Evolutionary conservation across 768 basidiomycete species (phyloP), one percentile per base, ranked within the genome.

Genomic region (Boletales sp.): DNA sequence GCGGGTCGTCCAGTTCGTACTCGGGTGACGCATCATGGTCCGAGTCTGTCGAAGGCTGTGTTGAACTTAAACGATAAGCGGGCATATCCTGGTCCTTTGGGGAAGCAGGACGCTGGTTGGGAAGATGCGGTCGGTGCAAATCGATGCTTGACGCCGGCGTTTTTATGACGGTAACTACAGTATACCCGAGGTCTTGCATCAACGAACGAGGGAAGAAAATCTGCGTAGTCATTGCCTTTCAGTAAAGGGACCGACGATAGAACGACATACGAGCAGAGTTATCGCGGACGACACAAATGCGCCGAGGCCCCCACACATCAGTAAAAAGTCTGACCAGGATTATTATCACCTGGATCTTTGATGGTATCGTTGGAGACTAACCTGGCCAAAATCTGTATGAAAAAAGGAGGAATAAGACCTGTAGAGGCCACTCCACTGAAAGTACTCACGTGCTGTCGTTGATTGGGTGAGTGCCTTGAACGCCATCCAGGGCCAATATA

Each of bases 161-260:
- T 58, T 71, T 74, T 45, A 51, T 56, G 40, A 62, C 50, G 15
- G 69, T 53, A 43, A 76, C 32, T 13, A 62, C 21, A 19, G 76
- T 74, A 69, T 86, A 85, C 2, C 84, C 86, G 6, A 77, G 70
- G 66, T 87, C 86, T 24, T 72, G 73, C 4, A 78, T 77, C 47
- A 87, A 74, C 3, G 86, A 86, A 40, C 86, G 85, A 32, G 87
- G 87, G 72, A 89, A 89, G 70, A 89, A 89, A 38, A 89, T 78
- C 86, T 87, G 34, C 32, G 7, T 27, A 29, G 34, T 38, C 8
- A 44, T 21, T 29, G 18, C 36, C 17, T 10, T 30, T 34, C 40
- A 41, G 40, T 19, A 36, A 5, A 27, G 39, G 10, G 14, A 29
- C 47, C 39, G 19, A 36, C n/a, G 24, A 19, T 27, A 27, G 21